Evolutionary conservation across 352 stramenopile genomes (phyloP), one percentile per base, ranked within the genome.

Genomic region (Phytopythium delawarense): DNA sequence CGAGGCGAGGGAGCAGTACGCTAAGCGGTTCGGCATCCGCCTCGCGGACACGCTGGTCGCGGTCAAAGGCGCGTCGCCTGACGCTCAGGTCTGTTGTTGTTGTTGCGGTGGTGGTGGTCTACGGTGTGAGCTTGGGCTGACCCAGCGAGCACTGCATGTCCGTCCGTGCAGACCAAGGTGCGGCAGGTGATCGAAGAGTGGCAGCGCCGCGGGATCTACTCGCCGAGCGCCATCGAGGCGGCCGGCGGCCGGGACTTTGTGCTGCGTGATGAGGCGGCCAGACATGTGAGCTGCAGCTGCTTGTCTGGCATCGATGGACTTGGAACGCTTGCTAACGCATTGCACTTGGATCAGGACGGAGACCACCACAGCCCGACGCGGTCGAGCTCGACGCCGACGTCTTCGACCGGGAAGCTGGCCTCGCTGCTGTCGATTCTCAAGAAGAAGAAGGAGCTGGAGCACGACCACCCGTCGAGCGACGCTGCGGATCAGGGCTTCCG

Each of bases 381-480:
- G 12, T 51, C 39, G 2, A 37, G 23, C 30, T 25, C 39, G 6
- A 79, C 78, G 25, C 65, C 76, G 7, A 77, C 67, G 25, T 61
- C 76, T 0, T 86, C 76, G 4, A 57, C 75, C 8, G 79, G 79
- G 39, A 88, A 89, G 28, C 62, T 95, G 30, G 81, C 86, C 9
- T 93, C 84, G 39, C 65, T 95, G 46, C 58, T 95, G 37, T 91
- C 82, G 12, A 91, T 92, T 42, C 80, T 94, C 64, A 94, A 94
- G 70, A 87, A 92, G 52, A 84, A 89, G 56, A 92, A 92, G 46
- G 81, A 87, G 40, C 62, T 78, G 37, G 63, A 68, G 39, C 71
- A 76, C 20, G 64, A 81, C 30, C 61, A 46, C 28, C 61, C 7
- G 34, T 21, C 25, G 7, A 53, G 25, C 7, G 23, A 12, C 0